Evolutionary conservation across 1,284 basidiomycete genomes (phyloP).

Genomic region (Trametes hirsuta): DNA sequence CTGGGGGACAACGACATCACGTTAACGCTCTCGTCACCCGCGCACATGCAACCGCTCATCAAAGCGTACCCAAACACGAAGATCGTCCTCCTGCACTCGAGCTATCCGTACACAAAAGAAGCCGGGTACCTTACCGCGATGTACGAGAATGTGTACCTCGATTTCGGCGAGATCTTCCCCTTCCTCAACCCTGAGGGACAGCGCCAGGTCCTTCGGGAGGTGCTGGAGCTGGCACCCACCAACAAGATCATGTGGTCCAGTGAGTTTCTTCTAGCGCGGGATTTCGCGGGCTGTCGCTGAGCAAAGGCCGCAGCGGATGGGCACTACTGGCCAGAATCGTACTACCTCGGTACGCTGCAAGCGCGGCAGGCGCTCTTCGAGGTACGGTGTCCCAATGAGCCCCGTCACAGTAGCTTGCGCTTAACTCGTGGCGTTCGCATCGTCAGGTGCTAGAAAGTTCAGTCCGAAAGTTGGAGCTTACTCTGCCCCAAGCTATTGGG

Average conservation of each 20-base stretch:
- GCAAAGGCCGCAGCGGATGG: slow-evolving; percentile 57
- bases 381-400: slow-evolving; percentile 37
- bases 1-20: slow-evolving; percentile 74
- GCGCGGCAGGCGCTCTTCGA: slow-evolving; percentile 62
- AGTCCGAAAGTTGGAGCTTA: slow-evolving; percentile 48
- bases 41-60: slow-evolving; percentile 69
- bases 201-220: slow-evolving; percentile 56
- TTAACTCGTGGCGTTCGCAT: not conserved
- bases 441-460: slow-evolving; percentile 53
- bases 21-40: slow-evolving; percentile 61
- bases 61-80: slow-evolving; percentile 58
- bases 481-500: slow-evolving; percentile 49
- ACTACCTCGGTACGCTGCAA: slow-evolving; percentile 67
- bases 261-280: slow-evolving; percentile 36
- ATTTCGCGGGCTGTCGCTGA: not conserved
- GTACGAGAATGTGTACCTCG: slow-evolving; percentile 74
- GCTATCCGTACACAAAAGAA: slow-evolving; percentile 75
- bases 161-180: slow-evolving; percentile 82
- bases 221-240: slow-evolving; percentile 71
- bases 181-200: slow-evolving; percentile 67
- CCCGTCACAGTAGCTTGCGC: not conserved
- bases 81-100: slow-evolving; percentile 71
- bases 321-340: slow-evolving; percentile 79
- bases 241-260: slow-evolving; percentile 83
- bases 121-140: slow-evolving; percentile 73